Conservation (phyloP, 129 eudicot species). For the Dittrichia graveolens region DNA sequence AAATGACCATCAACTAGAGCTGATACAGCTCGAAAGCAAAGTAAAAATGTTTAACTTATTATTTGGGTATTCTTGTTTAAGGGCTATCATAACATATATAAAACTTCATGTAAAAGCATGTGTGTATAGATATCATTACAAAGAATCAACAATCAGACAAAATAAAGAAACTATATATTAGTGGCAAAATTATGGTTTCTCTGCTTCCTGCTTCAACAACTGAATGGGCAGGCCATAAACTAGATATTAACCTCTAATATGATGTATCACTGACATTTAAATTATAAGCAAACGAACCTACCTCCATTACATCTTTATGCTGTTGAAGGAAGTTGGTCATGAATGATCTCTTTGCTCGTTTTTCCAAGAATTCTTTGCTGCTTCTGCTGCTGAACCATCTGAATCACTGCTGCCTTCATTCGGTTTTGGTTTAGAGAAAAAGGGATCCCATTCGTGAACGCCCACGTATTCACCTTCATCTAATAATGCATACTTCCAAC, state of each 20-base stretch:
- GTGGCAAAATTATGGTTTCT: conserved; percentile 37
- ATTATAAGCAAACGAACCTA: conserved; percentile 27
- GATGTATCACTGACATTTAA: conserved; percentile 27
- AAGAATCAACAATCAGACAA: conserved; percentile 39
- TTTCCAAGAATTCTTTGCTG: conserved; percentile 84
- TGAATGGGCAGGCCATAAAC: conserved; percentile 22
- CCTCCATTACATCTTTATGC: conserved; percentile 32
- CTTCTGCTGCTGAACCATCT: conserved; percentile 53
- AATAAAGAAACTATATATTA: conserved; percentile 32
- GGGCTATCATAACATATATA: conserved; percentile 10
- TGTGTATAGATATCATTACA: conserved; percentile 37
- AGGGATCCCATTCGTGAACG: conserved; percentile 90
- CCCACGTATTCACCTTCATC: conserved; percentile 79
- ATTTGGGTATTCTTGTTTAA: conserved; percentile 12
- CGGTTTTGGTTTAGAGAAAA: conserved; percentile 71
- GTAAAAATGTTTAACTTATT: conserved; percentile 10
- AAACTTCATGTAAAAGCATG: conserved; percentile 30
- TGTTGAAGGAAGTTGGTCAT: conserved; percentile 23
- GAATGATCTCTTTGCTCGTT: conserved; percentile 74
- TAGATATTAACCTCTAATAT: conserved; percentile 26
- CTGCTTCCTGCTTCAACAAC: conserved; percentile 21
- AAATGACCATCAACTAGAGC: conserved; percentile 9
- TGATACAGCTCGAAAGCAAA: background rate
- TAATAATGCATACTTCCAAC: conserved; percentile 91
- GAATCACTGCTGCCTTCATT: conserved; percentile 40